Conservation (phyloP, 495 filamentous ascomycete genomes). For the Penicillium samsonianum region DNA sequence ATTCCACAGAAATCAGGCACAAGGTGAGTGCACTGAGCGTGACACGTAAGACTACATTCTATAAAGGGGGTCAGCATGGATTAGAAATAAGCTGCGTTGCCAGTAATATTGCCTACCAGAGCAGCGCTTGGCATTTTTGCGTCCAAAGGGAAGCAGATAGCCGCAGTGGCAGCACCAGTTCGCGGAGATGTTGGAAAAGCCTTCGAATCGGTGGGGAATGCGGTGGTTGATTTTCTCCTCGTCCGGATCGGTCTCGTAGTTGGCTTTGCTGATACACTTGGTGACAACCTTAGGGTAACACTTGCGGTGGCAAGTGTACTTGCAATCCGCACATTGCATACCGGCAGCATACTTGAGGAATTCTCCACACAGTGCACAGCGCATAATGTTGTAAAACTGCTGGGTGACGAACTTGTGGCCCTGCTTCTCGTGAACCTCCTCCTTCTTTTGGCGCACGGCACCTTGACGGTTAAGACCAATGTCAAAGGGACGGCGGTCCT, state of each 20-base stretch:
- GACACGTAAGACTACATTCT: conserved; percentile 93
- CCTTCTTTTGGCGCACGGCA: conserved; percentile 93
- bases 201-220: conserved; percentile 94
- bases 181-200: conserved; percentile 92
- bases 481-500: conserved; percentile 72
- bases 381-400: conserved; percentile 99
- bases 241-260: conserved; percentile 95
- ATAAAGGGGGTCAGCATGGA: conserved; percentile 30
- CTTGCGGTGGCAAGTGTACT: conserved; percentile 97
- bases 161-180: conserved; percentile 99
- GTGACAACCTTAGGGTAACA: conserved; percentile 98
- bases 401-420: conserved; percentile 97
- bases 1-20: conserved; percentile 99
- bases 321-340: conserved; percentile 99
- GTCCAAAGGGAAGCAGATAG: conserved; percentile 94
- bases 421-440: conserved; percentile 96
- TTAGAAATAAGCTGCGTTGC: background rate
- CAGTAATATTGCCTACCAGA: conserved; percentile 57
- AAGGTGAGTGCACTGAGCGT: conserved; percentile 88
- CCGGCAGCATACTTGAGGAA: conserved; percentile 98
- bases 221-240: conserved; percentile 99
- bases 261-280: conserved; percentile 99
- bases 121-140: conserved; percentile 91
- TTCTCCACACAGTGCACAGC: conserved; percentile 95
- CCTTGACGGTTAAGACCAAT: conserved; percentile 91